phyloP scores from a whole-genome alignment of 1,284 basidiomycete genomes.

The Ganoderma sp. region DNA sequence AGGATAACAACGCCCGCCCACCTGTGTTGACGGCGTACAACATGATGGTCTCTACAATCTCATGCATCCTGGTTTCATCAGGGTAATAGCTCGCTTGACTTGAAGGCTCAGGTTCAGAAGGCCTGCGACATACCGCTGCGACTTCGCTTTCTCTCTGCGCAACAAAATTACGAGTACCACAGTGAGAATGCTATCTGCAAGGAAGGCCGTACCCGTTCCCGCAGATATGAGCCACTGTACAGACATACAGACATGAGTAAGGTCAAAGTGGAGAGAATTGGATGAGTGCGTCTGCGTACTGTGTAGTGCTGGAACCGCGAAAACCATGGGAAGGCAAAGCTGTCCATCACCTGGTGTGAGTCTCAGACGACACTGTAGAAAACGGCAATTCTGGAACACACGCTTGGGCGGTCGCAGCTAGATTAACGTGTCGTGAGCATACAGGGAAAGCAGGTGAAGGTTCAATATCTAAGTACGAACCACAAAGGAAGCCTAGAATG shows the following conservation, averaged over 20 bases:
- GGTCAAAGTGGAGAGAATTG: background rate
- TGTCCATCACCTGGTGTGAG: background rate
- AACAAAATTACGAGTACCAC: background rate
- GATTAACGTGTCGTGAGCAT: background rate
- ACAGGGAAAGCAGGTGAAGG: background rate
- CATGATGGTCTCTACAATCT: background rate
- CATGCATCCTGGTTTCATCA: background rate
- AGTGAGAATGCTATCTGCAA: background rate
- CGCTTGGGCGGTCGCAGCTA: background rate
- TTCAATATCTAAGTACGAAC: background rate
- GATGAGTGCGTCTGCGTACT: background rate
- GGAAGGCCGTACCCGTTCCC: background rate
- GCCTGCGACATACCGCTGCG: background rate
- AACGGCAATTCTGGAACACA: background rate
- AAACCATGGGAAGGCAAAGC: background rate
- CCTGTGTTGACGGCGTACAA: too few relatives aligned
- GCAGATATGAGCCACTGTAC: background rate
- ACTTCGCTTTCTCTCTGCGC: background rate
- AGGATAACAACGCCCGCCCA: background rate
- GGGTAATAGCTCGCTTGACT: background rate
- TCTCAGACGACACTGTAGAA: too few relatives aligned
- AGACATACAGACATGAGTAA: too few relatives aligned
- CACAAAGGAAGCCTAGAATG: background rate
- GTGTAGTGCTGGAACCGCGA: slow-evolving; percentile 1
- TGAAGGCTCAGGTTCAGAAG: background rate